Evolutionary conservation across 1,139 yeast species (phyloP).

Genomic region (Debaryomyces sp.): DNA sequence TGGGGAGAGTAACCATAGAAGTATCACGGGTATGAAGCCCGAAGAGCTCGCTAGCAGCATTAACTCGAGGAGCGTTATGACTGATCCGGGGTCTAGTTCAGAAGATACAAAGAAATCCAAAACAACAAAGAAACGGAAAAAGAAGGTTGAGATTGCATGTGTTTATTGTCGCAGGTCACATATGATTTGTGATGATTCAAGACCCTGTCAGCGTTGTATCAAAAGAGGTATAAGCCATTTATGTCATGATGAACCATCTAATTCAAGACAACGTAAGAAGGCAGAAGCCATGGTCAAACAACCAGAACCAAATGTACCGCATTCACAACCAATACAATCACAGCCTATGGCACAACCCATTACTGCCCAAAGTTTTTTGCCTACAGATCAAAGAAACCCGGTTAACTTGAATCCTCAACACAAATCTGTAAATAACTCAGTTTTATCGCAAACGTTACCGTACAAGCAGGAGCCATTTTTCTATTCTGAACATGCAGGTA

Average conservation of each 20-base stretch:
- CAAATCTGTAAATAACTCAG: constrained; percentile 28
- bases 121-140: constrained; percentile 41
- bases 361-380: constrained; percentile 1
- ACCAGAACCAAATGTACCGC: background rate
- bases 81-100: background rate
- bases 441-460: constrained; percentile 46
- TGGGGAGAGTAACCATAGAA: background rate
- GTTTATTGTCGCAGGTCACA: constrained; percentile 92
- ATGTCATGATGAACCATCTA: constrained; percentile 78
- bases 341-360: constrained; percentile 6
- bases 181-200: constrained; percentile 85
- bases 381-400: constrained; percentile 5
- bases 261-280: constrained; percentile 44
- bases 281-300: constrained; percentile 30
- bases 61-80: background rate
- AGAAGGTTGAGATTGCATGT: constrained; percentile 74
- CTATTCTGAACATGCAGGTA: constrained; percentile 89
- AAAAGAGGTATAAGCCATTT: constrained; percentile 88
- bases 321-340: background rate
- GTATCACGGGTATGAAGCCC: constrained; percentile 1
- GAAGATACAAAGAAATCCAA: constrained; percentile 11
- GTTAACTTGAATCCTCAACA: constrained; percentile 11
- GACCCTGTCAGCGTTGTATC: constrained; percentile 89
- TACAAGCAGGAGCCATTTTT: constrained; percentile 74
- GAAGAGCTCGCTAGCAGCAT: constrained; percentile 4